These are phyloP conservation scores for Xylaria hypoxylon DNA, from an alignment of 2,329 filamentous ascomycete genomes.

Conservation along the genomic window DNA sequence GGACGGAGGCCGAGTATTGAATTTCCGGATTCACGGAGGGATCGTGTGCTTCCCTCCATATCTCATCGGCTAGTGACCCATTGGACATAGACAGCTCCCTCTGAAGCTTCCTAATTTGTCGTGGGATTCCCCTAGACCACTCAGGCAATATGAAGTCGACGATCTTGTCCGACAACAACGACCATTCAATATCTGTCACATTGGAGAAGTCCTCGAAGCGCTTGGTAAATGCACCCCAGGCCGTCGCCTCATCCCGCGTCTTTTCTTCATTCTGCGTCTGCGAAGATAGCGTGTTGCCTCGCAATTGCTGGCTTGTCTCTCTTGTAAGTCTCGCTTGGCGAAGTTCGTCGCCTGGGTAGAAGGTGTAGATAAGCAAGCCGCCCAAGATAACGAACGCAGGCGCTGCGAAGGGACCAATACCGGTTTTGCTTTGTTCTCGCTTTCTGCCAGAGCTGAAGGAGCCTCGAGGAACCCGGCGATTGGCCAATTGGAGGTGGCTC, in stretches of 20 bases:
- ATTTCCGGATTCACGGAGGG: constrained; percentile 89
- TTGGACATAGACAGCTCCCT: constrained; percentile 87
- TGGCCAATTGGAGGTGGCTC: constrained; percentile 31
- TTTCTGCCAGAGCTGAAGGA: constrained; percentile 45
- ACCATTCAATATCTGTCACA: constrained; percentile 67
- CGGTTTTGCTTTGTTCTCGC: constrained; percentile 39
- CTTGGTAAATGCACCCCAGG: constrained; percentile 62
- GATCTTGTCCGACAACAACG: constrained; percentile 66
- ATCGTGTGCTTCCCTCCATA: constrained; percentile 92
- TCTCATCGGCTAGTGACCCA: constrained; percentile 89
- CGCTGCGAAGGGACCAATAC: constrained; percentile 48
- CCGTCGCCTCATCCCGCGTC: constrained; percentile 46
- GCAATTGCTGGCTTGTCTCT: constrained; percentile 31
- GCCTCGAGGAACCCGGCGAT: constrained; percentile 42
- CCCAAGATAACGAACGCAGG: constrained; percentile 51
- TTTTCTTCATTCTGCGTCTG: constrained; percentile 32
- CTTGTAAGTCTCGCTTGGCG: constrained; percentile 42
- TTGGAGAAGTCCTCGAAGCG: constrained; percentile 66
- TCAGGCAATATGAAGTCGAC: constrained; percentile 81
- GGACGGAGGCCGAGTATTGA: constrained; percentile 80
- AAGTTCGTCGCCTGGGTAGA: constrained; percentile 55
- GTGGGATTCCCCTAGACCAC: constrained; percentile 83
- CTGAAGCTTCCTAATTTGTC: constrained; percentile 84
- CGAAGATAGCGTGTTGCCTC: constrained; percentile 34
- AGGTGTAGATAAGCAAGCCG: constrained; percentile 54